Evolutionary conservation across 1,139 yeast species (phyloP).

Genomic region (Sugiyamaella grinbergsii): DNA sequence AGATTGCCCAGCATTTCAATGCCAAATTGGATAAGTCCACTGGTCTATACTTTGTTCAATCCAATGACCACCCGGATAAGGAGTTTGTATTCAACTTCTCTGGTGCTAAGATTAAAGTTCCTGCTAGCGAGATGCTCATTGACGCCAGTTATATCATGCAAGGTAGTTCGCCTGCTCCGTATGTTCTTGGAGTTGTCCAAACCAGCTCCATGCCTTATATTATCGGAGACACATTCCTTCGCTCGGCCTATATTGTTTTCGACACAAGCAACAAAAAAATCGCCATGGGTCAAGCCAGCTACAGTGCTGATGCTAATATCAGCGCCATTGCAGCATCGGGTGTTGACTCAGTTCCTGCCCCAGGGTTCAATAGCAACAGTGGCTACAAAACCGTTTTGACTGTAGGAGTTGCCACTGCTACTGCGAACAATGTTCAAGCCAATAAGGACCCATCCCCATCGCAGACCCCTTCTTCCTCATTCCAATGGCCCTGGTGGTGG

Average conservation of each 20-base stretch:
- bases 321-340: conserved; percentile 29
- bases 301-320: conserved; percentile 31
- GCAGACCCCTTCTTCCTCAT: neutral
- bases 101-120: conserved; percentile 36
- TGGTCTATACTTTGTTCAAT: conserved; percentile 31
- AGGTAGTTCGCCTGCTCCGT: conserved; percentile 30
- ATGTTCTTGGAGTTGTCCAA: conserved; percentile 36
- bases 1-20: conserved; percentile 31
- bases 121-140: conserved; percentile 35
- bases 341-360: conserved; percentile 25
- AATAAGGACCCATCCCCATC: conserved; percentile 9
- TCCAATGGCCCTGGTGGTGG: conserved; percentile 22
- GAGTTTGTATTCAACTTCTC: conserved; percentile 36
- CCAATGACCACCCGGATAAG: conserved; percentile 25
- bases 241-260: conserved; percentile 75
- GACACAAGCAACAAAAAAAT: conserved; percentile 68
- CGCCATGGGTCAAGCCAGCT: conserved; percentile 63
- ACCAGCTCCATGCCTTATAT: conserved; percentile 33
- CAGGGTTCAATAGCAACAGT: conserved; percentile 15
- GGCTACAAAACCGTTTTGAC: conserved; percentile 8
- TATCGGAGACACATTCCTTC: conserved; percentile 76
- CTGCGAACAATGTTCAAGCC: neutral
- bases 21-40: conserved; percentile 30
- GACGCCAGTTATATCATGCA: conserved; percentile 29
- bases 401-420: conserved; percentile 1